Percentiles rank a stretch among this genome's conserved stretches.
These are phyloP conservation scores for Aspergillus uvarum DNA, from an alignment of 2,329 filamentous ascomycete species.

Conservation along the genomic window DNA sequence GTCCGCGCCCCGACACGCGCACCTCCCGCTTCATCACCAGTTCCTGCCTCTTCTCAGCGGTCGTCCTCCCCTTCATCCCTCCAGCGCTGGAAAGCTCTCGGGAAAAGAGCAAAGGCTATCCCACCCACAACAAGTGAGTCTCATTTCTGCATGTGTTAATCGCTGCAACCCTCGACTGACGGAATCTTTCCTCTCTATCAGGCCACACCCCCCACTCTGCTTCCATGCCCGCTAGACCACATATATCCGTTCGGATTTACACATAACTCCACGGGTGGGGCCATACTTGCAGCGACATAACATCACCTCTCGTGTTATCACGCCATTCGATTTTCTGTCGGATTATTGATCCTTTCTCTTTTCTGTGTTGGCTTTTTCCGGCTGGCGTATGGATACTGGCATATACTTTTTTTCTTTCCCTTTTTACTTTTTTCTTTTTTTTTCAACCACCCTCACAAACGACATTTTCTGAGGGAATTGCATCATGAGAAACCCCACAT, in stretches of 20 bases:
- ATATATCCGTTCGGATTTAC: slow-evolving; percentile 7
- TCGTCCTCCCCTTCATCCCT: slow-evolving; percentile 48
- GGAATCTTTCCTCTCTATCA: slow-evolving; percentile 11
- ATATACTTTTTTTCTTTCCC: not conserved
- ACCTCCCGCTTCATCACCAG: slow-evolving; percentile 42
- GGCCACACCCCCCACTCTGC: slow-evolving; percentile 43
- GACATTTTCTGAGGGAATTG: not conserved
- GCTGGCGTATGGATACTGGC: slow-evolving; percentile 2
- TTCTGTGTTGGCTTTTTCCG: not conserved
- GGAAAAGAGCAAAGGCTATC: slow-evolving; percentile 39
- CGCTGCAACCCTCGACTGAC: slow-evolving; percentile 2
- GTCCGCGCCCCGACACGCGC: slow-evolving; percentile 40
- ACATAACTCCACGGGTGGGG: not conserved
- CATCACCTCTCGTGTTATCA: not conserved
- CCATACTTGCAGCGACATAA: not conserved
- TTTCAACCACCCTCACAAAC: not conserved
- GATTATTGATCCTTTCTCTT: not conserved
- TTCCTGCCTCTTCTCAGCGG: slow-evolving; percentile 44
- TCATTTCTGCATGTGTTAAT: not conserved
- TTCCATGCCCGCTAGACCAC: slow-evolving; percentile 40
- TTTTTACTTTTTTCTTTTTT: not conserved
- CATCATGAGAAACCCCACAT: not conserved
- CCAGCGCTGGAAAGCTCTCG: slow-evolving; percentile 48
- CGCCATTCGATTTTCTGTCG: not conserved
- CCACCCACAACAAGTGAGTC: slow-evolving; percentile 41